Conservation (phyloP, 306 rosid genomes). For the Vigna unguiculata region DNA sequence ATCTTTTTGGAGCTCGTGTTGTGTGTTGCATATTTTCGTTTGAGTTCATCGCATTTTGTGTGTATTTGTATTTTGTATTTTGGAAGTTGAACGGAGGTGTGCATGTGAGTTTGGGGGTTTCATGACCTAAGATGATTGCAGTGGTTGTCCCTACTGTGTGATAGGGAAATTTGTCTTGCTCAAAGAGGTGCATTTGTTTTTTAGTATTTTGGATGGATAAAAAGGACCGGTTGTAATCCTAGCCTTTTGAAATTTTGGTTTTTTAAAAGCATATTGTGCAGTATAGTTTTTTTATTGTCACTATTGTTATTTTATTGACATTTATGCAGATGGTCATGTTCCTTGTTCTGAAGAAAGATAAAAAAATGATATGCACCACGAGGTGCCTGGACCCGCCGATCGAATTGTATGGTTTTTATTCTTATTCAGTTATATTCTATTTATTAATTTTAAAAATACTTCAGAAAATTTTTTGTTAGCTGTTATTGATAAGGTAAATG, state of each 20-base stretch:
- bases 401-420: slow-evolving; percentile 44
- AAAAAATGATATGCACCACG: slow-evolving; percentile 48
- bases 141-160: not conserved
- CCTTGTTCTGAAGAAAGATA: slow-evolving; percentile 50
- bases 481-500: not conserved
- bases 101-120: not conserved
- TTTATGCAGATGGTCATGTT: slow-evolving; percentile 44
- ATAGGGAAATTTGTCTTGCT: not conserved
- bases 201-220: too few relatives aligned
- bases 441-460: not conserved
- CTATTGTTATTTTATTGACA: slow-evolving; percentile 4
- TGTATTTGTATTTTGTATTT: not conserved
- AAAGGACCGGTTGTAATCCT: too few relatives aligned
- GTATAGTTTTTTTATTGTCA: not conserved
- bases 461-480: not conserved
- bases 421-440: not conserved
- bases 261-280: not conserved
- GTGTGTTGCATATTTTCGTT: not conserved
- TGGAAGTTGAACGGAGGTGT: slow-evolving; percentile 4
- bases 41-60: not conserved
- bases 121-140: not conserved
- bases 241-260: not conserved
- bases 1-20: not conserved
- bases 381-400: slow-evolving; percentile 37
- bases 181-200: not conserved